Conservation (phyloP, 2,329 filamentous ascomycete genomes). For the Alternaria rosae region DNA sequence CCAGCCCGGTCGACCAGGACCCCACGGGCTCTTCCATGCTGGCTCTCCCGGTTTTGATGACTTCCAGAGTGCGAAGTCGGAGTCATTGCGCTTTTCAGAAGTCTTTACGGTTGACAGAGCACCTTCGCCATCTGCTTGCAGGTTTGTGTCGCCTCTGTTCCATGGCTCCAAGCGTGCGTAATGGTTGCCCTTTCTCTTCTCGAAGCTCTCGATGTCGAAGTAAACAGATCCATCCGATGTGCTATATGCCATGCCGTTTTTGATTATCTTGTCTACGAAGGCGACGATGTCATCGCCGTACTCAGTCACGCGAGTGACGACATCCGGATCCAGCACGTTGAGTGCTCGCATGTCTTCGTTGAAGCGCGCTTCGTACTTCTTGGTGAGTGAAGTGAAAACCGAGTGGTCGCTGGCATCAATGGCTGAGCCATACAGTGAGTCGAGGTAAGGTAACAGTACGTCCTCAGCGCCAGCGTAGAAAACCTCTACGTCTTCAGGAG, state of each 20-base stretch:
- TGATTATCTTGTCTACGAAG: slow-evolving; percentile 82
- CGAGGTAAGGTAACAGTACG: slow-evolving; percentile 82
- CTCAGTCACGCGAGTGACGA: slow-evolving; percentile 88
- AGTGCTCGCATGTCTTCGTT: slow-evolving; percentile 85
- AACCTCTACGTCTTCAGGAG: slow-evolving; percentile 46
- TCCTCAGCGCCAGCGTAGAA: slow-evolving; percentile 69
- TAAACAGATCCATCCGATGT: slow-evolving; percentile 85
- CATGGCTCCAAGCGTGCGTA: slow-evolving; percentile 88
- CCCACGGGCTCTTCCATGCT: slow-evolving; percentile 88
- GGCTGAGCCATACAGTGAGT: slow-evolving; percentile 64
- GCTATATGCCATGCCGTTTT: slow-evolving; percentile 85
- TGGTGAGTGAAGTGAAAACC: slow-evolving; percentile 89
- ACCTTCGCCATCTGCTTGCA: slow-evolving; percentile 90
- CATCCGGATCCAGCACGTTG: slow-evolving; percentile 83
- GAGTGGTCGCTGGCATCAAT: slow-evolving; percentile 68
- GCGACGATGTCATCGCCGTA: slow-evolving; percentile 86
- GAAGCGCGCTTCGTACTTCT: slow-evolving; percentile 87
- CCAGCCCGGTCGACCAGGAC: slow-evolving; percentile 88
- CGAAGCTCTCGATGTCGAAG: slow-evolving; percentile 89
- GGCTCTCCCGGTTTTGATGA: slow-evolving; percentile 90
- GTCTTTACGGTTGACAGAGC: slow-evolving; percentile 67
- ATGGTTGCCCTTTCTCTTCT: slow-evolving; percentile 75
- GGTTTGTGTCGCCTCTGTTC: slow-evolving; percentile 80
- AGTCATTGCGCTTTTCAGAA: slow-evolving; percentile 73
- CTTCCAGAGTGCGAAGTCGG: slow-evolving; percentile 95